These are phyloP conservation scores for Spathaspora arborariae DNA, from an alignment of 805 yeast species.

Conservation along the genomic window DNA sequence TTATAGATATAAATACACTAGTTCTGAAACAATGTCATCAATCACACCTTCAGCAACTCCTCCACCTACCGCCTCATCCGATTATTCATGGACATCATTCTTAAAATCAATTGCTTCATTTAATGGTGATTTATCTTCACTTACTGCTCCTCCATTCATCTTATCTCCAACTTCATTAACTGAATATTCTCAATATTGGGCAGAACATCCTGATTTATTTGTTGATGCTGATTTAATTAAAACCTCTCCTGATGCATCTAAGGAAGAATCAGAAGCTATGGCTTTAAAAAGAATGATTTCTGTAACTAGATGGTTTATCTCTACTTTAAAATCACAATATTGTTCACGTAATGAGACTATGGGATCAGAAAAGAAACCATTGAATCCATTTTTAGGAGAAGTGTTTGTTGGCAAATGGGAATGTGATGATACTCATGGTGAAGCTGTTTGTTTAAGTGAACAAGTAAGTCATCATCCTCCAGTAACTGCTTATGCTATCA, in stretches of 20 bases:
- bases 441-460: conserved; percentile 75
- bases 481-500: conserved; percentile 84
- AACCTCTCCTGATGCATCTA: conserved; percentile 34
- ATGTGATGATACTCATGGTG: conserved; percentile 57
- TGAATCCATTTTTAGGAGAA: conserved; percentile 96
- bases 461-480: conserved; percentile 99
- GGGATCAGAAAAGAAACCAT: conserved; percentile 96
- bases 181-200: conserved; percentile 96
- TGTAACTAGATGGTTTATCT: conserved; percentile 87
- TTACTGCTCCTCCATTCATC: conserved; percentile 97
- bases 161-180: conserved; percentile 83
- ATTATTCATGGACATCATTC: conserved; percentile 81
- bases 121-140: conserved; percentile 87
- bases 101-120: conserved; percentile 87
- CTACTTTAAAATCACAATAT: conserved; percentile 89
- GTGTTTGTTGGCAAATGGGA: conserved; percentile 87
- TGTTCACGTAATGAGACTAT: conserved; percentile 85
- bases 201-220: conserved; percentile 83
- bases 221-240: conserved; percentile 61
- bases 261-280: conserved; percentile 33
- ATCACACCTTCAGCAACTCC: neutral
- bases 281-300: conserved; percentile 68
- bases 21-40: neutral
- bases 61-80: neutral
- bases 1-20: neutral